Evolutionary conservation across 2,329 filamentous ascomycete species (phyloP), one percentile per base, ranked within the genome.

Genomic region (Ophiostoma angusticollis): DNA sequence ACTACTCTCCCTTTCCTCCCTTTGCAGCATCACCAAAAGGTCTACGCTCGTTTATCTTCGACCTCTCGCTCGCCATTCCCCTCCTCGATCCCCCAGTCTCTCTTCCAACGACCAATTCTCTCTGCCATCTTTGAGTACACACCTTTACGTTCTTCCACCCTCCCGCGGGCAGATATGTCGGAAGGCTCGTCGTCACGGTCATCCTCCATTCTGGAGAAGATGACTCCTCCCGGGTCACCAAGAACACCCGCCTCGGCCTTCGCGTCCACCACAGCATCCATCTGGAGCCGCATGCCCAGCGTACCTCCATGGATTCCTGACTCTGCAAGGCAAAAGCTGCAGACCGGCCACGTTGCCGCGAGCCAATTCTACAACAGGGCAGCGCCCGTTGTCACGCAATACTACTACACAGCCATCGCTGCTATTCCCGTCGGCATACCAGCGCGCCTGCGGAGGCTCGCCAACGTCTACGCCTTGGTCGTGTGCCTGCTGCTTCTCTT

Each of bases 201-300:
- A 13, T 44, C 45, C 2, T 45, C 45, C 17, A 24, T 44, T n/a
- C 37, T 43, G 25, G 42, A 44, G 28, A 42, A 41, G 41, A 31
- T 46, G 31, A 37, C 37, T 12, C 39, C 39, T 6, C 44, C 44
- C 6, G 42, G 32, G n/a, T 46, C 44, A 1, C 43, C 43, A 22
- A 22, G 42, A 16, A 27, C 31, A 4, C 35, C 39, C 16, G 32
- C 39, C 9, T 21, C 41, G 11, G 39, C 43, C 6, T 41, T 47
- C 31, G 33, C 33, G 5, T 34, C 37, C 21, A 35, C 37, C 21
- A 35, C 41, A 5, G 36, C 40, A 4, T 28, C 22, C 6, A 23
- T 37, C 13, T 30, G 42, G n/a, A 35, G n/a, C 8, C 22, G 31
- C 14, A 3, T 43, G 9, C 29, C 39, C 12, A 39, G 16, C 12